A percentile compares a stretch with the other conserved stretches of the same genome.
These are phyloP conservation scores for Mrakia hoshinonis DNA, from an alignment of 768 basidiomycete genomes.

Conservation along the genomic window DNA sequence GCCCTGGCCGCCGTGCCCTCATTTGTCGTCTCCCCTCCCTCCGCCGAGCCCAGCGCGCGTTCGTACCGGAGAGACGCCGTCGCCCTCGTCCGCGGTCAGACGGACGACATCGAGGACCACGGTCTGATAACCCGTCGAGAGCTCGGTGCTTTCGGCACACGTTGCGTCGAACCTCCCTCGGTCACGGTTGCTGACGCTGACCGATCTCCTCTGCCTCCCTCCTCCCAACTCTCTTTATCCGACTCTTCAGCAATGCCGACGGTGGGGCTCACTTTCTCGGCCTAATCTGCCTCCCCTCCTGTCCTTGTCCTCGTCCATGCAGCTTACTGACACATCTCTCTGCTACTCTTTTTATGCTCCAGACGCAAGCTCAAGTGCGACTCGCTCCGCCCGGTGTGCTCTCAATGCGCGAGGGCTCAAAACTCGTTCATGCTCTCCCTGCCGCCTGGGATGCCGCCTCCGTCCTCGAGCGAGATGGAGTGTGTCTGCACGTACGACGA, in stretches of 20 bases:
- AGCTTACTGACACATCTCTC: neutral
- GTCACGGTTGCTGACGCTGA: neutral
- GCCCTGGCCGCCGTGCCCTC: neutral
- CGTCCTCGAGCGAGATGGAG: neutral
- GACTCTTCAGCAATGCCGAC: neutral
- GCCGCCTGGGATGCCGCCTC: slow-evolving; percentile 15
- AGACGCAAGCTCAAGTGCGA: slow-evolving; percentile 25
- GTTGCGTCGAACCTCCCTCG: neutral
- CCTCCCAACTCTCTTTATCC: neutral
- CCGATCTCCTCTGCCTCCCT: neutral
- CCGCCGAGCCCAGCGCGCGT: too few species aligned
- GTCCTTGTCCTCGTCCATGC: neutral
- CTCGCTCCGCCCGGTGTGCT: slow-evolving; percentile 15
- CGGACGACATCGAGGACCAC: too few species aligned
- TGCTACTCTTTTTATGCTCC: neutral
- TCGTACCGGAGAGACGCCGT: too few species aligned
- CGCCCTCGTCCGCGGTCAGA: too few species aligned
- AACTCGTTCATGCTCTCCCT: slow-evolving; percentile 19
- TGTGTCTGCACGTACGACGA: slow-evolving; percentile 27
- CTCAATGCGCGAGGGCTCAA: slow-evolving; percentile 16
- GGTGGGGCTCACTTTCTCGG: neutral
- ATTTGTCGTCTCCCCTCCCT: neutral
- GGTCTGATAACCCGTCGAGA: too few species aligned
- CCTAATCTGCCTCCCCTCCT: neutral
- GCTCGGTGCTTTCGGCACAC: neutral